These are phyloP conservation scores for Tricholoma bakamatsutake DNA, from an alignment of 768 basidiomycete genomes.

Conservation along the genomic window DNA sequence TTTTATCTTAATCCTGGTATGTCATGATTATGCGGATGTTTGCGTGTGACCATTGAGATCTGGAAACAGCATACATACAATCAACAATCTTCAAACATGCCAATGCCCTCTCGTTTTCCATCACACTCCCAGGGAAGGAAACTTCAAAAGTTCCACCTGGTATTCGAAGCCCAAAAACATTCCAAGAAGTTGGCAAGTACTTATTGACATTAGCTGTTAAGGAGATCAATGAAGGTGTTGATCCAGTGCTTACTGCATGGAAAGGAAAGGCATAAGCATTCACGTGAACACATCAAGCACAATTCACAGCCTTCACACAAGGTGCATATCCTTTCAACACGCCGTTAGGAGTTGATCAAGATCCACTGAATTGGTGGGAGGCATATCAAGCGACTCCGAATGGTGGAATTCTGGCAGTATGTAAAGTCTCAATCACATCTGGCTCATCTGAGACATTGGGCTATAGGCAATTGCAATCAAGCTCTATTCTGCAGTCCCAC, in stretches of 20 bases:
- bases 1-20: no score
- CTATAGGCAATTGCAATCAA: not conserved
- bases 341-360: not conserved
- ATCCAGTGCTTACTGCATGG: not conserved
- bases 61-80: no score
- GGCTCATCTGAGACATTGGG: no score
- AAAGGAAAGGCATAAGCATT: not conserved
- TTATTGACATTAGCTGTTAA: not conserved
- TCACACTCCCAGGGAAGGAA: not conserved
- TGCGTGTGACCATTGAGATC: no score
- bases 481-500: not conserved
- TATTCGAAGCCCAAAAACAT: not conserved
- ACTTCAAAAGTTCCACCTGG: not conserved
- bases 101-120: not conserved
- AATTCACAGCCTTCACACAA: not conserved
- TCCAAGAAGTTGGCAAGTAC: not conserved
- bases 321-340: not conserved
- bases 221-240: not conserved
- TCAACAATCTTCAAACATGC: not conserved
- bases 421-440: not conserved
- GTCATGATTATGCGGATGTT: no score
- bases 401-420: not conserved
- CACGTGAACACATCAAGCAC: not conserved
- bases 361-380: not conserved
- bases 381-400: not conserved